Conservation (phyloP, 768 basidiomycete genomes). For the Pleurotus eryngii region DNA sequence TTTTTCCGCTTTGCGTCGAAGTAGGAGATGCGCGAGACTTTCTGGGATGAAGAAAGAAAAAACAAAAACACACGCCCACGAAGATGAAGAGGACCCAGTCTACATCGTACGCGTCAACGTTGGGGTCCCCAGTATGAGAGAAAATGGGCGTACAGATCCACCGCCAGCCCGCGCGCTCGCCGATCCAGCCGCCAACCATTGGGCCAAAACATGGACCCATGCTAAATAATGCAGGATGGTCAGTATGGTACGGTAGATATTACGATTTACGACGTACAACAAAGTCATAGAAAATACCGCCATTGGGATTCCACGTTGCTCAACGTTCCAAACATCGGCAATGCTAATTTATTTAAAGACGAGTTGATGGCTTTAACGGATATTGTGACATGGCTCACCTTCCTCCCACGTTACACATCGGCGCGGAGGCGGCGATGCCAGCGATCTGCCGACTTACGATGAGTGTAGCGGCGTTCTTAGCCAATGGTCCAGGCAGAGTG, state of each 20-base stretch:
- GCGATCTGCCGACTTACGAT: constrained; percentile 42
- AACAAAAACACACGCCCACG: constrained; percentile 30
- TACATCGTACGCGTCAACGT: background rate
- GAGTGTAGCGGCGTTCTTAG: constrained; percentile 40
- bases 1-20: constrained; percentile 36
- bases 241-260: too few species aligned
- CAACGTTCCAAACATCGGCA: constrained; percentile 39
- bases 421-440: constrained; percentile 40
- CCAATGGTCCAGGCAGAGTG: constrained; percentile 43
- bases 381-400: constrained; percentile 16
- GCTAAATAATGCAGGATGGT: constrained; percentile 14
- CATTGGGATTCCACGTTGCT: constrained; percentile 45
- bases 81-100: constrained; percentile 47
- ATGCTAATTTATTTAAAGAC: constrained; percentile 16
- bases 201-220: constrained; percentile 48
- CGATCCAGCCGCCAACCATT: constrained; percentile 46
- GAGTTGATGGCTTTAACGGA: background rate
- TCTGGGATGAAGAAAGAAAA: constrained; percentile 46
- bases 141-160: constrained; percentile 36
- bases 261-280: constrained; percentile 24
- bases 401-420: constrained; percentile 43
- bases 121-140: background rate
- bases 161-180: constrained; percentile 41
- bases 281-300: constrained; percentile 45
- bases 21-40: constrained; percentile 45